Evolutionary conservation across 805 yeast genomes (phyloP).

Genomic region (Hanseniaspora thailandica): DNA sequence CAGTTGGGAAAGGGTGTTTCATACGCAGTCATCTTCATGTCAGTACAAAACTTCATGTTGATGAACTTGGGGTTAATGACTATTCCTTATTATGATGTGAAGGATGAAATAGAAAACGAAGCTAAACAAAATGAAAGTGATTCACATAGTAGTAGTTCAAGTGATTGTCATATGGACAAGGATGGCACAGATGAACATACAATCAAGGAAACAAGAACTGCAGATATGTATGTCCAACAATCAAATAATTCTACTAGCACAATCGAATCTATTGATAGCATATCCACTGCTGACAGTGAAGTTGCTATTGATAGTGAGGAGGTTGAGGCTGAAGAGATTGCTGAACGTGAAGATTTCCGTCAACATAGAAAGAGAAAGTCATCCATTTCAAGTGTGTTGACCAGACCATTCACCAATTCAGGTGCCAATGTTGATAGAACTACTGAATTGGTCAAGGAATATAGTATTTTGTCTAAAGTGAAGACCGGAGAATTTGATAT

Average conservation of each 20-base stretch:
- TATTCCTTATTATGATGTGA: constrained; percentile 60
- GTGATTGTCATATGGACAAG: neutral
- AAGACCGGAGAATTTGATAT: constrained; percentile 27
- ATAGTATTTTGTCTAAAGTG: constrained; percentile 27
- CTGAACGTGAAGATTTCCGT: neutral
- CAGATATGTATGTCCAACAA: neutral
- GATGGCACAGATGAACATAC: neutral
- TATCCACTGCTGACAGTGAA: no score
- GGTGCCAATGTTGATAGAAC: neutral
- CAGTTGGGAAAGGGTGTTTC: constrained; percentile 67
- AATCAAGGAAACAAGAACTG: neutral
- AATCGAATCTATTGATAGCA: neutral
- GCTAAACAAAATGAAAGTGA: neutral
- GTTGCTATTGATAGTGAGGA: constrained; percentile 11
- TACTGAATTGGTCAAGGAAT: constrained; percentile 28
- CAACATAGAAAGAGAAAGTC: neutral
- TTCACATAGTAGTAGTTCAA: no score
- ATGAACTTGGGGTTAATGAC: constrained; percentile 69
- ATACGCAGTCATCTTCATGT: constrained; percentile 60
- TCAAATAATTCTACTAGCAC: neutral
- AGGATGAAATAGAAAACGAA: constrained; percentile 22
- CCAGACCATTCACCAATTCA: neutral
- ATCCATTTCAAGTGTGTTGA: neutral
- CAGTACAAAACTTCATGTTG: constrained; percentile 52
- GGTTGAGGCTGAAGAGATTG: neutral